Evolutionary conservation across 106 monocot genomes (phyloP).

Genomic region (Dactylorhiza incarnata): DNA sequence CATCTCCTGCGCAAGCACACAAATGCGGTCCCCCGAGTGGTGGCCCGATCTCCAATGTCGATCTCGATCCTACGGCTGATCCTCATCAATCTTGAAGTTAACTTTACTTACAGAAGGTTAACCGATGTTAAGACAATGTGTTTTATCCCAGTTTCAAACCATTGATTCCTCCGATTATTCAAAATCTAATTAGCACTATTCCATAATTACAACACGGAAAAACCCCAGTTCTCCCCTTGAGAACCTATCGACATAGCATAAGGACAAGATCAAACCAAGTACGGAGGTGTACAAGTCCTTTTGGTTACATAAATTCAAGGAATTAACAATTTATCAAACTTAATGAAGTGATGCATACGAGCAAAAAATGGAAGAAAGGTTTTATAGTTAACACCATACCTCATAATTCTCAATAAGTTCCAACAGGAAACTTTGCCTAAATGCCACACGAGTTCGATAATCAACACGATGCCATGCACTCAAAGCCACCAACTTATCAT

Average conservation of each 20-base stretch:
- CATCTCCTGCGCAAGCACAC: too few relatives aligned
- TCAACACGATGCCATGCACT: conserved; percentile 77
- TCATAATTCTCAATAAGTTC: conserved; percentile 73
- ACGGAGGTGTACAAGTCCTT: too few relatives aligned
- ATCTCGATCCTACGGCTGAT: too few relatives aligned
- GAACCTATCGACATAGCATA: too few relatives aligned
- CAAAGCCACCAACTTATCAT: conserved; percentile 54
- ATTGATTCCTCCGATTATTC: too few relatives aligned
- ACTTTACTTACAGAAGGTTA: background rate
- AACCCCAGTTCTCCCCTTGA: too few relatives aligned
- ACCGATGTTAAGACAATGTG: background rate
- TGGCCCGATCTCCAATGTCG: too few relatives aligned
- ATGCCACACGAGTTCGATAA: conserved; percentile 66
- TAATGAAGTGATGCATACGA: background rate
- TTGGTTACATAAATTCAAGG: background rate
- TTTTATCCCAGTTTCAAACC: too few relatives aligned
- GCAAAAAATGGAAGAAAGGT: background rate
- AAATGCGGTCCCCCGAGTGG: too few relatives aligned
- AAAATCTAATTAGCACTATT: background rate
- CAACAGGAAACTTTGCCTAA: conserved; percentile 57
- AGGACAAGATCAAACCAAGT: too few relatives aligned
- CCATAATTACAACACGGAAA: too few relatives aligned
- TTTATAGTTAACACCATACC: conserved; percentile 24
- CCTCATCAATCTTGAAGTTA: background rate
- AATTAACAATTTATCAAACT: background rate